Base-by-base conservation (phyloP, 225 moss, liverwort and hornwort species). In the Neckera pumila region DNA sequence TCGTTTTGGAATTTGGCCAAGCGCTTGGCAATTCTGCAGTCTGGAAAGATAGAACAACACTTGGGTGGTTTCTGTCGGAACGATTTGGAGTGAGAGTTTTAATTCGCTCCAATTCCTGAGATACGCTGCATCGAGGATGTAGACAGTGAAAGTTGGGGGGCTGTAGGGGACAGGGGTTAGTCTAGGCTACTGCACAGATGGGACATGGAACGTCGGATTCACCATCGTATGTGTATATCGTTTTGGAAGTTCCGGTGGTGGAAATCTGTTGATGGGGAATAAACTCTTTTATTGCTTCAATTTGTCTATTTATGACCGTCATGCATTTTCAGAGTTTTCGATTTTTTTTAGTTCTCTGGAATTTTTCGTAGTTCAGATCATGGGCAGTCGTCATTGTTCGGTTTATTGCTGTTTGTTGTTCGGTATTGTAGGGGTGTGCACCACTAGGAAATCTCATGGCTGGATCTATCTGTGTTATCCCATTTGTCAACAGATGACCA, bases 191-290 rank as follows among this genome's bases (percentile, higher is more conserved):
- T 85, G 74, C 73, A 85, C 87, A 84, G 79, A 84, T 79, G 58
- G 86, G 83, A 88, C 82, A 65, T 83, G 84, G 87, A 90, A 77
- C 89, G 87, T 87, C 86, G 82, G 89, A 82, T 73, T 84, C 82
- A 87, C 87, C 89, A 89, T 85, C 87, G 91, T 81, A 90, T 92
- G 65, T 92, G 90, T 90, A 90, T 83, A 92, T 92, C 88, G 86
- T 80, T 90, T 89, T 92, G 90, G 54, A 85, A 88, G 84, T 90
- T 83, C 63, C 57, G 92, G 69, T 90, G 90, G 84, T 90, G 67
- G 84, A 78, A 86, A 76, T 81, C 88, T 81, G 92, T 79, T 81
- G 88, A 88, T 80, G 79, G 90, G 88, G 88, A 92, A 90, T 90
- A 92, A 92, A 92, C 76, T 84, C 53, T 89, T 84, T 86, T 51